Evolutionary conservation across 1,284 basidiomycete genomes (phyloP), one percentile per base, ranked within the genome.

Genomic region (Cerioporus squamosus): DNA sequence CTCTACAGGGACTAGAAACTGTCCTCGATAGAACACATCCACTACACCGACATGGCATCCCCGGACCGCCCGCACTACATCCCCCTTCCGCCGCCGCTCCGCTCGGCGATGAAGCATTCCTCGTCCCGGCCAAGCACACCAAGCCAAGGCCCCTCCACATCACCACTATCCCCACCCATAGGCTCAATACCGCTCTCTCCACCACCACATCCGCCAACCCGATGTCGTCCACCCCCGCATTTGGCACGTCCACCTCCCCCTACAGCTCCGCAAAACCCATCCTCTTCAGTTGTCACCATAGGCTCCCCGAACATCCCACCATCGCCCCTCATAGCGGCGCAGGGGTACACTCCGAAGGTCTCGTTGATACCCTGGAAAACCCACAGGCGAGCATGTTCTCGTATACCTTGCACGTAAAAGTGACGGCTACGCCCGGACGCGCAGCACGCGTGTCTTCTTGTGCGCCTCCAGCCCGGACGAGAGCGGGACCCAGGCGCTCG

Each of bases 381-480:
- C 70, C 75, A 10, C 68, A 70, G 40, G 75, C 75, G 17, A 71
- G 70, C 59, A 75, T 78, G 74, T 77, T 77, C 57, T 87, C 83
- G 26, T 90, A 86, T 67, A 90, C 87, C 0, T 80, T 91, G 5
- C 84, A 89, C 70, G 93, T 93, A 26, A 96, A 73, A 90, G 87
- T 20, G 89, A 90, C 2, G 91, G 91, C 1, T 98, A 96, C 73
- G 78, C 81, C 52, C 84, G 94, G 22, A 90, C 83, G 4, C 83
- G 90, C 26, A 87, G 87, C 61, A 97, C 95, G 1, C 84, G 97
- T 0, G 94, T 94, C 0, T 98, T 96, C 74, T 82, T 98, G 10
- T 95, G 94, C 56, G 95, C 95, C 0, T 85, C 94, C 1, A 94
- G 93, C 50, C 82, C 90, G 0, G 96, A 98, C 68, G 94, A 96